phyloP scores from a whole-genome alignment of 2,329 filamentous ascomycete genomes.

The Neofusicoccum parvum region DNA sequence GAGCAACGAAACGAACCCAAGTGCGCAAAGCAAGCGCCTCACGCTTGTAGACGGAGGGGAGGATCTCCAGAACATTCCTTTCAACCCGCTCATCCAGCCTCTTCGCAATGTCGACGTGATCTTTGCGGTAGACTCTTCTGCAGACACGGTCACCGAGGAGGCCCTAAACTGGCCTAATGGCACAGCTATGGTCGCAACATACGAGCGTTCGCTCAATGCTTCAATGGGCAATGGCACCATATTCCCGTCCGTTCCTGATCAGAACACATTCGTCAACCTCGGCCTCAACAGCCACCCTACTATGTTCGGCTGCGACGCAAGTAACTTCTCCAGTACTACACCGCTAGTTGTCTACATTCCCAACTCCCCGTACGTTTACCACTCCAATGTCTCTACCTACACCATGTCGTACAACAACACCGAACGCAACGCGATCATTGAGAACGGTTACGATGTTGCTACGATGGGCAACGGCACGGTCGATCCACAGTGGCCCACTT shows the following conservation, averaged over 20 bases:
- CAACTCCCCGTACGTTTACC: conserved; percentile 76
- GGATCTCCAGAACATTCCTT: conserved; percentile 76
- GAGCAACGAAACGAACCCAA: conserved; percentile 61
- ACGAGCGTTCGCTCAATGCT: conserved; percentile 62
- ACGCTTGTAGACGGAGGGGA: conserved; percentile 78
- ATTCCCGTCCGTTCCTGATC: conserved; percentile 73
- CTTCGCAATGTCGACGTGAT: conserved; percentile 74
- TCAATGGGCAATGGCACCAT: conserved; percentile 66
- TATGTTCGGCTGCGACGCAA: conserved; percentile 77
- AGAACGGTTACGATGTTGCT: conserved; percentile 81
- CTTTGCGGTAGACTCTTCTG: conserved; percentile 77
- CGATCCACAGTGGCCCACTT: conserved; percentile 74
- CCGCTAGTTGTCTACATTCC: conserved; percentile 87
- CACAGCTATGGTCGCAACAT: conserved; percentile 72
- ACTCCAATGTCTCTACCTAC: conserved; percentile 81
- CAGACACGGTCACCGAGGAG: conserved; percentile 59
- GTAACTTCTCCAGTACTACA: conserved; percentile 60
- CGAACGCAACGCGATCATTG: conserved; percentile 77
- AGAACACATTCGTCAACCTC: conserved; percentile 77
- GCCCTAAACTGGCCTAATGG: conserved; percentile 72
- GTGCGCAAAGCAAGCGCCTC: conserved; percentile 56
- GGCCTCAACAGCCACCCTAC: conserved; percentile 73
- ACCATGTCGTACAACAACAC: conserved; percentile 63
- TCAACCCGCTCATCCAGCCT: conserved; percentile 76
- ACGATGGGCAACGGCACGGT: conserved; percentile 81